A percentile compares a stretch with the other conserved stretches of the same genome.
phyloP scores from a whole-genome alignment of 352 stramenopile species.

The Pythium aristosporum region DNA sequence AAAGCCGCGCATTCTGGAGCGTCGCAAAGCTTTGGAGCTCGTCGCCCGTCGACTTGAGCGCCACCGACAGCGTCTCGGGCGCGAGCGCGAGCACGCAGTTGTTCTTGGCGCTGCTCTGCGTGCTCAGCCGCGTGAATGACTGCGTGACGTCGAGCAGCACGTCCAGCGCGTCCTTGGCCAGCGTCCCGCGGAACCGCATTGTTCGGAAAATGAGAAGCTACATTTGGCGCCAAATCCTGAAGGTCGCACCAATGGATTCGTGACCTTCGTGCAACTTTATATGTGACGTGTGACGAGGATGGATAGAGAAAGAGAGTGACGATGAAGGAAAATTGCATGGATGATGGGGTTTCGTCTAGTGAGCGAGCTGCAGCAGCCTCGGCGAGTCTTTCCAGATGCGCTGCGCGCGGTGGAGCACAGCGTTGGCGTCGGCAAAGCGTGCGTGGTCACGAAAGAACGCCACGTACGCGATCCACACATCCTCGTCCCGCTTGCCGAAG shows the following conservation, averaged over 20 bases:
- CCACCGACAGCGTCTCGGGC: slow-evolving; percentile 57
- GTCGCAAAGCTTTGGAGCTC: slow-evolving; percentile 80
- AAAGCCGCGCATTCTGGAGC: slow-evolving; percentile 61
- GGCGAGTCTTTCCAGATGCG: slow-evolving; percentile 65
- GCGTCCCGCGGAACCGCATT: slow-evolving; percentile 81
- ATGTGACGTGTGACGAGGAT: not conserved
- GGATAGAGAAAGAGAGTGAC: not conserved
- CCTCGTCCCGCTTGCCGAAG: slow-evolving; percentile 54
- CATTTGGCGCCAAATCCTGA: not conserved
- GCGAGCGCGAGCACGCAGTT: slow-evolving; percentile 76
- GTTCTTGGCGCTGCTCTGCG: slow-evolving; percentile 51
- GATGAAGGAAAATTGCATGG: not conserved
- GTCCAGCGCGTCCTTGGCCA: slow-evolving; percentile 72
- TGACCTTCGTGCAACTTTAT: not conserved
- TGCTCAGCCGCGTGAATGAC: slow-evolving; percentile 63
- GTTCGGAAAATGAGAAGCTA: not conserved
- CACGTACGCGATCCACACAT: slow-evolving; percentile 78
- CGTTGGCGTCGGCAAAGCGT: slow-evolving; percentile 53
- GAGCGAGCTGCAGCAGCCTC: slow-evolving; percentile 49
- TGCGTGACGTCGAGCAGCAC: slow-evolving; percentile 78
- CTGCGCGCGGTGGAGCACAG: slow-evolving; percentile 67
- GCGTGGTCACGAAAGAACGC: slow-evolving; percentile 47
- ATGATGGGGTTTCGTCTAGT: slow-evolving; percentile 9
- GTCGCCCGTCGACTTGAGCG: slow-evolving; percentile 69
- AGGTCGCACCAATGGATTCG: not conserved